Evolutionary conservation across 1,139 yeast genomes (phyloP), one percentile per base, ranked within the genome.

Genomic region (Candida neerlandica): DNA sequence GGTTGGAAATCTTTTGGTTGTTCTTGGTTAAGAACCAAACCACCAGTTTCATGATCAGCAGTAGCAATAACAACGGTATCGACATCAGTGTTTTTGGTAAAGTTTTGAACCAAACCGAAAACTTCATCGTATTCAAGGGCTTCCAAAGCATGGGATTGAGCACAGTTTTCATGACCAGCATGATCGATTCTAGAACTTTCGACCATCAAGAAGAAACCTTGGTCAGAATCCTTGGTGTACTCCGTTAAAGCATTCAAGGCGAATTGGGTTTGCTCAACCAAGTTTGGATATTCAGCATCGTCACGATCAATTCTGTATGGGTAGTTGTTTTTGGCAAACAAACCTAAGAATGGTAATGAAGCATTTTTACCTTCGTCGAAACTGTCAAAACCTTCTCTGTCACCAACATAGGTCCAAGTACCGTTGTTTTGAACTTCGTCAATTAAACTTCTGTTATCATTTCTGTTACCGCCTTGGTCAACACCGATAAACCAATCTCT

Each of bases 101-200:
- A 89, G 41, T 86, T 81, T 46, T 80, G 64, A 2, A 85, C 96
- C 6, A 86, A 85, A 55, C 78, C 65, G 66, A 86, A 87, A 3
- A 95, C 90, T 48, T 78, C 82, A 63, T 88, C 95, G 63, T 82
- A 90, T 67, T 89, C 96, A 38, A 50, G 47, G 19, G 50, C 47
- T 60, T 74, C 79, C 50, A 76, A 58, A 7, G 71, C 77, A 37
- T 51, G 55, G 45, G 62, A 56, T 41, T 59, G 61, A 10, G 96
- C 91, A 63, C 90, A 96, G 61, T 90, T 90, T 56, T 80, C 82
- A 65, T 90, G 97, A 37, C 96, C 96, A 3, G 96, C 96, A 65
- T 90, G 96, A 67, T 90, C 97, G 58, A 90, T 89, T 67, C 96
- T 78, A 11, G 96, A 86, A 18, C 96, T 96, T 72, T 90, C 97